phyloP scores from a whole-genome alignment of 2,329 filamentous ascomycete species.

The Mollisiaceae sp. region DNA sequence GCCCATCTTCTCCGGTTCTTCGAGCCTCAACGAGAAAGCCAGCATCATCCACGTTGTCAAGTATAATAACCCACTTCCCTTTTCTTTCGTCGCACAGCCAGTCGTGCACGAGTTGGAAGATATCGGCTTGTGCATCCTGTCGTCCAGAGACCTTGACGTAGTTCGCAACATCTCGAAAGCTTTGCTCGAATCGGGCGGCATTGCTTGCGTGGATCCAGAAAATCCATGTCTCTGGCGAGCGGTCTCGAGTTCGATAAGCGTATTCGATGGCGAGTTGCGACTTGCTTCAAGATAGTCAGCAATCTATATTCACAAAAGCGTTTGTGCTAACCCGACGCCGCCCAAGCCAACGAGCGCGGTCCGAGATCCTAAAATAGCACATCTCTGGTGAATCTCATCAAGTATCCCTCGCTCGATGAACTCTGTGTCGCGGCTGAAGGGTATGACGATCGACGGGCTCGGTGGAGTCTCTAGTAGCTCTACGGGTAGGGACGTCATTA shows the following conservation, averaged over 20 bases:
- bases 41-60: constrained; percentile 47
- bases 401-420: constrained; percentile 33
- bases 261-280: constrained; percentile 48
- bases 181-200: constrained; percentile 43
- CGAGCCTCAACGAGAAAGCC: constrained; percentile 31
- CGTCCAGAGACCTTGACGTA: constrained; percentile 40
- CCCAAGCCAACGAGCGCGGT: constrained; percentile 34
- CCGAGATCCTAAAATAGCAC: constrained; percentile 28
- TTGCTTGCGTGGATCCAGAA: constrained; percentile 48
- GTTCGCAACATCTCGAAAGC: constrained; percentile 44
- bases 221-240: constrained; percentile 40
- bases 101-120: constrained; percentile 42
- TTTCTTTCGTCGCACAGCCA: constrained; percentile 37
- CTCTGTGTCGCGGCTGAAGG: constrained; percentile 31
- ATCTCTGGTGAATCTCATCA: constrained; percentile 39
- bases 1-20: constrained; percentile 23
- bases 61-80: constrained; percentile 44
- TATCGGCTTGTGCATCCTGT: constrained; percentile 41
- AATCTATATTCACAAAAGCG: constrained; percentile 15
- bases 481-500: constrained; percentile 26
- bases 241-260: constrained; percentile 39
- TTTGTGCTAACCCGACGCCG: constrained; percentile 32
- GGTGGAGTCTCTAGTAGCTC: constrained; percentile 32
- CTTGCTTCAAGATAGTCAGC: constrained; percentile 40
- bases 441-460: constrained; percentile 31